Evolutionary conservation across 495 filamentous ascomycete species (phyloP), one percentile per base, ranked within the genome.

Genomic region (Parmelia sp.): DNA sequence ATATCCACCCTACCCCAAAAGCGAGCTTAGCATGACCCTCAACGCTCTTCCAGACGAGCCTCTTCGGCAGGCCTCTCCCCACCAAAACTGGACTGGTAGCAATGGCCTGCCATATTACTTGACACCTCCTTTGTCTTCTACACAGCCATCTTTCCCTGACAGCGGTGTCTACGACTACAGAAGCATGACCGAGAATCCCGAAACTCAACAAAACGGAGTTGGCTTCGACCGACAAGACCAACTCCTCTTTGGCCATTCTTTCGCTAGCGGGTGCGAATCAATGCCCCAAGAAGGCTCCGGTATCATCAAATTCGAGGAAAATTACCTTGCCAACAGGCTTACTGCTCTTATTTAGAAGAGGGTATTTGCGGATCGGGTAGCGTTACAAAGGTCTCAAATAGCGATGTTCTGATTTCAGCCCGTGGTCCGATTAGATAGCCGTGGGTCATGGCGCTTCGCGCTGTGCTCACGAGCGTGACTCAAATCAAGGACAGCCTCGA

Each of bases 61-160:
- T 25, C 27, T 56, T n/a, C 5, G 27, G 23, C 60, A 55, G 35
- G 15, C 27, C 4, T 29, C 37, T 37, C 61, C 61, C 25, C 55
- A 42, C 36, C 55, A 44, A 21, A 35, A 61, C 2, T 37, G 51
- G 47, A 25, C 40, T 15, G 17, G 27, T 42, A 31, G 47, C 11
- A 33, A 15, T 35, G 21, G 44, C n/a, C 27, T 60, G 47, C 63
- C 63, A 42, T 65, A 65, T 29, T 65, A 39, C 29, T 37, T 65
- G 25, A 45, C 63, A 11, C 59, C 55, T 35, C 55, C 63, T 27
- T 51, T 51, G 27, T 40, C 37, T 33, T 60, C 63, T 47, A 45
- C 57, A 27, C 63, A 42, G n/a, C 60, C 63, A 7, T 51, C 58
- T 7, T 40, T 51, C 45, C 47, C 58, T n/a, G 23, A 44, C 15